phyloP scores from a whole-genome alignment of 352 stramenopile species.

The Phytophthora citricola region DNA sequence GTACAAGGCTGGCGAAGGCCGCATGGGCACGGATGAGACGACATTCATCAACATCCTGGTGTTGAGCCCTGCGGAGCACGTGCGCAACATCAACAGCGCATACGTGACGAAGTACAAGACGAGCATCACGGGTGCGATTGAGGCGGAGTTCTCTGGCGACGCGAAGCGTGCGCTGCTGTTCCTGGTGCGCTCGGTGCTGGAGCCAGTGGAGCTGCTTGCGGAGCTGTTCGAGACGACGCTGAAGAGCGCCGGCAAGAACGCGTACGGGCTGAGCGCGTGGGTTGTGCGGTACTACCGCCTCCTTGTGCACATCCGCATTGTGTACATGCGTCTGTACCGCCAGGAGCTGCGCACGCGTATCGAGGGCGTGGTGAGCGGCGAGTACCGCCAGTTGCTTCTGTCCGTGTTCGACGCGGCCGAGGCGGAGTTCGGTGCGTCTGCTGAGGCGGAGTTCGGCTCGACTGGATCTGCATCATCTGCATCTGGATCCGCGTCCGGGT shows the following conservation, averaged over 20 bases:
- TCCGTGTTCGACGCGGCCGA: slow-evolving; percentile 28
- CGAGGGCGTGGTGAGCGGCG: slow-evolving; percentile 68
- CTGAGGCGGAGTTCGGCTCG: neutral
- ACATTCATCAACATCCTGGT: too few relatives aligned
- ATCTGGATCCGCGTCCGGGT: neutral
- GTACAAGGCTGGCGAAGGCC: slow-evolving; percentile 70
- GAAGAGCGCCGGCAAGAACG: slow-evolving; percentile 39
- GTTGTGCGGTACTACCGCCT: too few relatives aligned
- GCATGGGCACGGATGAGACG: slow-evolving; percentile 61
- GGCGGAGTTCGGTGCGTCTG: slow-evolving; percentile 18
- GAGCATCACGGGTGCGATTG: slow-evolving; percentile 50
- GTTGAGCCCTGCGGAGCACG: too few relatives aligned
- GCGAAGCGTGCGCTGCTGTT: slow-evolving; percentile 45
- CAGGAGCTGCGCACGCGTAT: slow-evolving; percentile 72
- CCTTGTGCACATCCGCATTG: slow-evolving; percentile 18
- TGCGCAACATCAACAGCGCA: slow-evolving; percentile 42
- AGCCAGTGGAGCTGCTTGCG: slow-evolving; percentile 23
- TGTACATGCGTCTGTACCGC: slow-evolving; percentile 54
- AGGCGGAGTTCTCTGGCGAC: slow-evolving; percentile 59
- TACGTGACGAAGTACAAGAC: slow-evolving; percentile 62
- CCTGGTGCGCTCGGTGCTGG: slow-evolving; percentile 35
- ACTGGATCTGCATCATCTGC: too few relatives aligned
- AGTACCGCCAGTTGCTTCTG: slow-evolving; percentile 60
- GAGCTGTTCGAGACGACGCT: slow-evolving; percentile 29
- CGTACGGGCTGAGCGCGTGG: neutral